Evolutionary conservation across 805 yeast species (phyloP), one percentile per base, ranked within the genome.

Genomic region (Candida montana): DNA sequence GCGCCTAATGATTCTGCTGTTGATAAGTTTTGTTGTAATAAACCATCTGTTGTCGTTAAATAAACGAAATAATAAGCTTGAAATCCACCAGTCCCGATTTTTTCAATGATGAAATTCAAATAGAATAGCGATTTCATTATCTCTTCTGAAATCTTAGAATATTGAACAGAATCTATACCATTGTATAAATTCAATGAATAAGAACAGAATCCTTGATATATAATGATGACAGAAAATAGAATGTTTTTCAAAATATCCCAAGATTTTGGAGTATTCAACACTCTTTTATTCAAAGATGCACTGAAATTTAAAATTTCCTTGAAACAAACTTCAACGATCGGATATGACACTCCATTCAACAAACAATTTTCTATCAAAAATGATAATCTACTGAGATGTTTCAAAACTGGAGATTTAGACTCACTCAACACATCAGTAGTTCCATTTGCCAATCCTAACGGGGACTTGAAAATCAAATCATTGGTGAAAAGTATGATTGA

Each of bases 1-100:
- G 46, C 39, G 15, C 64, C 56, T 27, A 67, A 44, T 3, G 46
- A 29, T 36, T 63, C 61, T 11, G 63, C 59, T 21, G 53, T 37
- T 10, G 41, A 41, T 34, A 47, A 41, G 37, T 58, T 61, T 33
- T 57, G 50, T 42, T 57, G 68, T 31, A 53, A 51, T 33, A 64
- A 54, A 0, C 62, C 56, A 45, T 77, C 83, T 2, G 75, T 42
- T 10, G 75, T 53, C 5, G 78, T 60, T 33, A 71, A 64, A 48
- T 75, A 75, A 13, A 79, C 75, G 55, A 77, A 81, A 50, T 79
- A 78, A 57, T 77, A 82, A 11, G 75, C 68, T 42, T 77, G 78
- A 53, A 79, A 79, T 3, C 84, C 84, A 5, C 83, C 84, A 19
- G 74, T 72, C 0, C 86, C 86, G 8, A 79, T 70, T 18, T 72